Conservation (phyloP, 352 stramenopile genomes). For the Phytophthora pini region DNA sequence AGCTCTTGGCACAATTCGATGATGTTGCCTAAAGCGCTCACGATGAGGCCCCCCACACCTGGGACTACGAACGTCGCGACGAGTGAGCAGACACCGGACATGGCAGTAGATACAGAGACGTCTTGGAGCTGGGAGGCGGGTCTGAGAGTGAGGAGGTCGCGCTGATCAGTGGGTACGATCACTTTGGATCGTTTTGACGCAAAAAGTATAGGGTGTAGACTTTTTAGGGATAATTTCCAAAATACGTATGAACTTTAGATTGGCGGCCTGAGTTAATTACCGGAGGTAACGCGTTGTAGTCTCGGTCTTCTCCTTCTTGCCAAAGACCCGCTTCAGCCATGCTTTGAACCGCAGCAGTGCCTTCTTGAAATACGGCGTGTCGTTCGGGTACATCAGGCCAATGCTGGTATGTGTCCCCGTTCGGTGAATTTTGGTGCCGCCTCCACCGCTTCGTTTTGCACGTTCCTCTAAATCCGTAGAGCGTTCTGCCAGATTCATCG, state of each 20-base stretch:
- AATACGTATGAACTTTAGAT: slow-evolving; percentile 10
- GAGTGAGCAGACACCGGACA: slow-evolving; percentile 32
- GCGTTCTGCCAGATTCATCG: background rate
- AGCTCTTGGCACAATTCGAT: slow-evolving; percentile 34
- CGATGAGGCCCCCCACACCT: slow-evolving; percentile 28
- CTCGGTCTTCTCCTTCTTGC: slow-evolving; percentile 4
- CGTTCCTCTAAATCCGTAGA: slow-evolving; percentile 11
- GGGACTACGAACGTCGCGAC: slow-evolving; percentile 33
- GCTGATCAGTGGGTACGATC: background rate
- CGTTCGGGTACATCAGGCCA: slow-evolving; percentile 15
- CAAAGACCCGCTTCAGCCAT: background rate
- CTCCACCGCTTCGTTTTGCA: background rate
- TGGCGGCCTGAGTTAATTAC: background rate
- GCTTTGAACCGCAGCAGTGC: background rate
- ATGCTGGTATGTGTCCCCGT: slow-evolving; percentile 10
- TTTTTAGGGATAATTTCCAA: slow-evolving; percentile 12
- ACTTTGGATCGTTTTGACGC: background rate
- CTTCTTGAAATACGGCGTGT: slow-evolving; percentile 12
- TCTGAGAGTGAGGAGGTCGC: background rate
- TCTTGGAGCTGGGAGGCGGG: background rate
- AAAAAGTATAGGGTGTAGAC: background rate
- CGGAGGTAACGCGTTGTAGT: background rate
- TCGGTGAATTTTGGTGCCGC: background rate
- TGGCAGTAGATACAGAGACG: background rate
- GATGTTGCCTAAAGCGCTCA: slow-evolving; percentile 25